A percentile compares a stretch with the other conserved stretches of the same genome.
Conservation (phyloP, 768 basidiomycete species). For the Kwoniella dendrophila region DNA sequence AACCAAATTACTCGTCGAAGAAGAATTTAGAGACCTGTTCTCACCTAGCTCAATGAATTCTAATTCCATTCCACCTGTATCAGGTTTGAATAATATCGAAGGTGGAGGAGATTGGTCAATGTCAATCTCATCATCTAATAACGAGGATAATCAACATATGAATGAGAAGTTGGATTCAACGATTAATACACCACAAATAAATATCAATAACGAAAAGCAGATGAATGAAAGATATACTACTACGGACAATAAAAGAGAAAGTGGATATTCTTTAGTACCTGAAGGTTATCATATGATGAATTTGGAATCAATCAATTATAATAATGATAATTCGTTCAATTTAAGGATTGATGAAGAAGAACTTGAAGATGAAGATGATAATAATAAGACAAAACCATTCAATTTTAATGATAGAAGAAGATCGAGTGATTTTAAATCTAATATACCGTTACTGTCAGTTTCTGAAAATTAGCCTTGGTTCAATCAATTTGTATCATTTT, state of each 20-base stretch:
- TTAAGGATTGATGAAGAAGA: background rate
- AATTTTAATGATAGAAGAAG: too few relatives aligned
- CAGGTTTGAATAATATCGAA: background rate
- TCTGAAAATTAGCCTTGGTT: conserved; percentile 1
- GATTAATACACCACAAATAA: too few relatives aligned
- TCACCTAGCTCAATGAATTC: conserved; percentile 14
- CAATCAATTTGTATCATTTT: background rate
- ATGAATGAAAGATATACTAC: background rate
- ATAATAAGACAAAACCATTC: conserved; percentile 5
- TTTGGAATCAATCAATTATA: background rate
- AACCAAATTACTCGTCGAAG: conserved; percentile 38
- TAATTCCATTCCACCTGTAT: background rate
- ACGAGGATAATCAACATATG: too few relatives aligned
- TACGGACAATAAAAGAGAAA: conserved; percentile 6
- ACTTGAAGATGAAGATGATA: conserved; percentile 4
- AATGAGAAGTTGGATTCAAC: too few relatives aligned
- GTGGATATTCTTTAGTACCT: conserved; percentile 1
- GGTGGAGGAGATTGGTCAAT: background rate
- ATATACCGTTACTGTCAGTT: conserved; percentile 8
- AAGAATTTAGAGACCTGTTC: conserved; percentile 39
- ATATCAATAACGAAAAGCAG: background rate
- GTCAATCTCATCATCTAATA: background rate
- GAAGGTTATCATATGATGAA: background rate
- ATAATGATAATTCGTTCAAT: conserved; percentile 6
- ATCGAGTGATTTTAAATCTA: too few relatives aligned